These are phyloP conservation scores for Hansenula lynferdii DNA, from an alignment of 1,139 yeast species.

Conservation along the genomic window DNA sequence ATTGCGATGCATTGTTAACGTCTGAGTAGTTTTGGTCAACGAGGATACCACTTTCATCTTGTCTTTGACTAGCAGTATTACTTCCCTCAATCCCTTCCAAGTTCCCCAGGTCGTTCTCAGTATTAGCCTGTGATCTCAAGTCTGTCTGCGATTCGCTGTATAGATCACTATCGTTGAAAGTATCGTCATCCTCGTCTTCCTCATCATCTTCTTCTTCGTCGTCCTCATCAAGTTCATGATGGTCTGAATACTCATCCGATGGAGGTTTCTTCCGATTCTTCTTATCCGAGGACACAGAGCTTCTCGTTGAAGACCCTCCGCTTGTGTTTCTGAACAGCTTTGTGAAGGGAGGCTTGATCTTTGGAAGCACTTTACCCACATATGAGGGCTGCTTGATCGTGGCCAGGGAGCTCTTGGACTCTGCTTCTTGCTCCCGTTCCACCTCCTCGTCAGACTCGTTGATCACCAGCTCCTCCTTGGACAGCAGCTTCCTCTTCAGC, in stretches of 20 bases:
- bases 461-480: not conserved
- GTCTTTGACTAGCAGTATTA: slow-evolving; percentile 11
- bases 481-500: slow-evolving; percentile 5
- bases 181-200: slow-evolving; percentile 4
- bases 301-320: slow-evolving; percentile 9
- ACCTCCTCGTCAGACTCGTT: slow-evolving; percentile 4
- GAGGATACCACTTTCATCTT: slow-evolving; percentile 16
- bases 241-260: no score
- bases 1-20: slow-evolving; percentile 12
- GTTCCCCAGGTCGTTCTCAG: slow-evolving; percentile 4
- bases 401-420: not conserved
- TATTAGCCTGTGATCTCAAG: slow-evolving; percentile 2
- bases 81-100: slow-evolving; percentile 11
- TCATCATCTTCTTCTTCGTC: slow-evolving; percentile 8
- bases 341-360: slow-evolving; percentile 12
- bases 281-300: not conserved
- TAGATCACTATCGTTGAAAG: slow-evolving; percentile 4
- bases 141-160: not conserved
- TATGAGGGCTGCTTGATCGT: not conserved
- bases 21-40: slow-evolving; percentile 22
- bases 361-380: not conserved
- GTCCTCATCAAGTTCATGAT: slow-evolving; percentile 13
- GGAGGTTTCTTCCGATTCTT: not conserved
- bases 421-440: not conserved
- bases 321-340: slow-evolving; percentile 19